Evolutionary conservation across 176 grass and related monocot genomes (phyloP).

Genomic region (Carex kokanica): DNA sequence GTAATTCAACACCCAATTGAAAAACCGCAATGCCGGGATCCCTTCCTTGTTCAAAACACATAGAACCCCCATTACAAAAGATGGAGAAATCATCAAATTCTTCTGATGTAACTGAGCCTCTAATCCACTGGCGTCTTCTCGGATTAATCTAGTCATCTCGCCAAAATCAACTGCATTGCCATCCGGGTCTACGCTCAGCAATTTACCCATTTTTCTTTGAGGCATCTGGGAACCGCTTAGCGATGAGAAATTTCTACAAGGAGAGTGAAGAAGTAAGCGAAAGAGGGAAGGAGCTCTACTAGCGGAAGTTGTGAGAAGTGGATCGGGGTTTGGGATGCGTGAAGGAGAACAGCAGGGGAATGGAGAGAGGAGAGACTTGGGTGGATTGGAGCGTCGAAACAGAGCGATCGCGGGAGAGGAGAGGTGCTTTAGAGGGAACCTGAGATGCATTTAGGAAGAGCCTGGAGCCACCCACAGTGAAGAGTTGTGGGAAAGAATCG

Average conservation of each 20-base stretch:
- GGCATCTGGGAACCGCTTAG: neutral
- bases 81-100: constrained; percentile 31
- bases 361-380: neutral
- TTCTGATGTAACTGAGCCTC: constrained; percentile 49
- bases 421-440: neutral
- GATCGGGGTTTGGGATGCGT: constrained; percentile 10
- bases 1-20: constrained; percentile 47
- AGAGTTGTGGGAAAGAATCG: neutral
- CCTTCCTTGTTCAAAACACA: constrained; percentile 39
- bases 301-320: neutral
- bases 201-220: neutral
- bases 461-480: neutral
- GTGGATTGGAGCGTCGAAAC: neutral
- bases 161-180: neutral
- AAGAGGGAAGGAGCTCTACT: neutral
- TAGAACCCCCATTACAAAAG: constrained; percentile 33
- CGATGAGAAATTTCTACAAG: constrained; percentile 26
- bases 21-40: constrained; percentile 48
- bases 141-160: constrained; percentile 43
- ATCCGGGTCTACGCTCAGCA: neutral
- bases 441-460: constrained; percentile 10
- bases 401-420: neutral
- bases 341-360: neutral
- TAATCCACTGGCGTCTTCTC: constrained; percentile 29
- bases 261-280: neutral